Base-by-base conservation (phyloP, 495 filamentous ascomycete genomes). In the Penicillium manginii region DNA sequence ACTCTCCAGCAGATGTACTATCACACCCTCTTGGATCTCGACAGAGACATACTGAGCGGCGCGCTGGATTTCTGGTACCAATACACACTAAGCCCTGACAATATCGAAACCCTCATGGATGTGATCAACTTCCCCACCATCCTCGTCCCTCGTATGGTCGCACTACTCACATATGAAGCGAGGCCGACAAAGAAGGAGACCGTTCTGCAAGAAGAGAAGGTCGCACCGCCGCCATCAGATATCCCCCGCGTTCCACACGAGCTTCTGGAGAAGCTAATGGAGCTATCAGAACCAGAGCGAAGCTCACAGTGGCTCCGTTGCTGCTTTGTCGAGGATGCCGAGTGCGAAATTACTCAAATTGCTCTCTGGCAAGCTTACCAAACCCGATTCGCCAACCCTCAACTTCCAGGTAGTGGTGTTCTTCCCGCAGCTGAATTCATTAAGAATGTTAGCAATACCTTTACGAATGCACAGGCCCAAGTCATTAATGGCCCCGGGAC, bases 341-440 rank as follows among this genome's bases (percentile, higher is more conserved):
- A 87, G 4, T 87, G 87, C 33, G 88, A 93, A 48, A 96, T 99
- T 63, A 98, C 96, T 0, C 96, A 99, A 70, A 97, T 99, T 52
- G 86, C 88, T 8, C 83, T 98, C 47, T 99, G 96, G 96, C 90
- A 96, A 70, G 93, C 94, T 2, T 99, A 99, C 64, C 94, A 97
- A 65, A 80, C 79, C 35, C 88, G 90, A 1, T 98, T 98, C 59
- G 79, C 81, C 22, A 74, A 80, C 15, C 72, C 75, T 46, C 72
- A 74, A 14, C 59, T 74, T 32, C 73, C 76, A 32, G 78, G 80
- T 14, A 82, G 83, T 14, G 81, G 81, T 23, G 84, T 92, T 55
- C 84, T 98, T 42, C 86, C 87, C 10, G 94, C 96, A 2, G 91
- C 92, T 3, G 96, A 98, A 45, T 99, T 98, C 70, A 99, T 99